Percentiles rank a stretch among this genome's conserved stretches.
Evolutionary conservation across 495 filamentous ascomycete species (phyloP).

Genomic region (Sordaria brevicollis): DNA sequence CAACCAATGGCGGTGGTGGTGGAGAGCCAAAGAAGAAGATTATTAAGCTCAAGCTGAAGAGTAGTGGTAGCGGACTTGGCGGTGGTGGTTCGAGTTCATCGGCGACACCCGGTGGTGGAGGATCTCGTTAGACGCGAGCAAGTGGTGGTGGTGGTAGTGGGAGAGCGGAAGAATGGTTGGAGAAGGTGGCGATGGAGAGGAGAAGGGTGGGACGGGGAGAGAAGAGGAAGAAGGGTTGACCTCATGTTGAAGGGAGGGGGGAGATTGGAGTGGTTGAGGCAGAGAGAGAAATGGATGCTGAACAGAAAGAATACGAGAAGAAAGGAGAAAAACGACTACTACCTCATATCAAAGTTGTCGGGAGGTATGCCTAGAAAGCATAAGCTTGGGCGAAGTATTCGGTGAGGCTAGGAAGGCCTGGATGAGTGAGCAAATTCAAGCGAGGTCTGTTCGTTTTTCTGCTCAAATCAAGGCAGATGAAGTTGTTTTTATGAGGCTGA

Average conservation of each 20-base stretch:
- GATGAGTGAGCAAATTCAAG: no score
- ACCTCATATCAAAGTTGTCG: neutral
- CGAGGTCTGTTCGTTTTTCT: no score
- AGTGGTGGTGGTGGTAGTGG: neutral
- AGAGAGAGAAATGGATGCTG: neutral
- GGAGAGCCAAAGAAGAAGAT: conserved; percentile 9
- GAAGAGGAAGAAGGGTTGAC: neutral
- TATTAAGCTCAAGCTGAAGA: conserved; percentile 31
- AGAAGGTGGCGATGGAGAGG: neutral
- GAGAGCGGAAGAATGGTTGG: neutral
- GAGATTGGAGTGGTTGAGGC: no score
- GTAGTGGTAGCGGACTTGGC: neutral
- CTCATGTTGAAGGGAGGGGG: no score
- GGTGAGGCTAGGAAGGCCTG: no score
- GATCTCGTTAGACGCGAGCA: neutral
- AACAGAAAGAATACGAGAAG: neutral
- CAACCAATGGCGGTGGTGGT: neutral
- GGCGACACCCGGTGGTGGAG: neutral
- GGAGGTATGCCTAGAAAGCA: neutral
- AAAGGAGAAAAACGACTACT: neutral
- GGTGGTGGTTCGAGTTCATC: neutral
- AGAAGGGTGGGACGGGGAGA: neutral
- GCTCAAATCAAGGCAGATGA: no score
- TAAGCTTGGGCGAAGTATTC: neutral
- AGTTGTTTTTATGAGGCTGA: no score